Conservation (phyloP, 2,329 filamentous ascomycete species). For the Sphaerulina vaccinii region DNA sequence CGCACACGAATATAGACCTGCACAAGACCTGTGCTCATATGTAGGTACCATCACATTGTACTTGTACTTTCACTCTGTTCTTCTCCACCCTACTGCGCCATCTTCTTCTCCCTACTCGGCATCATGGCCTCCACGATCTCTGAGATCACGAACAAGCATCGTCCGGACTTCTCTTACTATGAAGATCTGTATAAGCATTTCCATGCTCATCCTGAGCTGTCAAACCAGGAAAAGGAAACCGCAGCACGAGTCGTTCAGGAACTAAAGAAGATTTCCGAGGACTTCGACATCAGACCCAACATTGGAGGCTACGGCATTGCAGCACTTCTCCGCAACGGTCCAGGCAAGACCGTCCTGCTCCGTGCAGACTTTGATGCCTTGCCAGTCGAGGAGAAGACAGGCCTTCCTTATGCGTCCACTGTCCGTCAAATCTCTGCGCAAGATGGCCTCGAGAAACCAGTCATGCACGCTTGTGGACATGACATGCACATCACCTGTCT, state of each 20-base stretch:
- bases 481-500: constrained; percentile 63
- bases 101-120: background rate
- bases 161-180: constrained; percentile 47
- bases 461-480: constrained; percentile 70
- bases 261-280: constrained; percentile 37
- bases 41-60: constrained; percentile 16
- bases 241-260: constrained; percentile 48
- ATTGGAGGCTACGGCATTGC: constrained; percentile 62
- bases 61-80: background rate
- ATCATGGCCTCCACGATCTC: constrained; percentile 28
- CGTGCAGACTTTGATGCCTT: constrained; percentile 64
- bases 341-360: constrained; percentile 55
- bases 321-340: constrained; percentile 56
- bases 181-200: constrained; percentile 59
- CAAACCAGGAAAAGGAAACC: constrained; percentile 55
- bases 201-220: constrained; percentile 60
- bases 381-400: constrained; percentile 57
- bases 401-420: constrained; percentile 56
- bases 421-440: constrained; percentile 43
- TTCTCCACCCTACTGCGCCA: background rate
- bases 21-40: constrained; percentile 1
- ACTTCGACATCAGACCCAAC: constrained; percentile 48
- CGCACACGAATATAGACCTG: background rate
- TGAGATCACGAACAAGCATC: constrained; percentile 33
- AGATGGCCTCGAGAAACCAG: constrained; percentile 52